Base-by-base conservation (phyloP, 305 asterid genomes). In the Fraxinus platypoda region DNA sequence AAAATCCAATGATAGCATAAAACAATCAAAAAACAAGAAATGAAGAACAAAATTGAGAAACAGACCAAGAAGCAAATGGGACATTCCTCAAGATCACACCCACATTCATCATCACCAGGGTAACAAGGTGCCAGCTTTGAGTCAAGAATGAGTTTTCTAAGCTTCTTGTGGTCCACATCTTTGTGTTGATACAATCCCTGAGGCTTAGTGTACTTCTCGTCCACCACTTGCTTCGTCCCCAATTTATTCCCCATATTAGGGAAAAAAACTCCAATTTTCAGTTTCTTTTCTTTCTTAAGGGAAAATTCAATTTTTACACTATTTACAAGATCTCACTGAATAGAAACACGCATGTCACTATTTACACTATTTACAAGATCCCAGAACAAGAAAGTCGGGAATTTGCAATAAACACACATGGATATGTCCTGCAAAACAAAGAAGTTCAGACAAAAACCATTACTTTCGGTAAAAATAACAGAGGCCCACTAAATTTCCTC, bases 11-110 rank as follows among this genome's bases (percentile, higher is more conserved):
- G 31, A 52, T 17, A n/a, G 64, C 8, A 52, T 4, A 64, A 52
- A 52, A 46, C 64, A 25, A 64, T 13, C 11, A 46, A 62, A 77
- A 12, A 31, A 34, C 0, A 6, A 43, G 46, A 75, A 37, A 19
- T 3, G n/a, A 54, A 35, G 15, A 23, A 2, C 23, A 49, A n/a
- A 15, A 57, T 21, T 77, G 64, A 83, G 79, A 49, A 26, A 81
- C 94, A 80, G 64, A 96, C 99, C 98, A 96, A 92, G 98, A 94
- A 96, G 90, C 99, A 96, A 86, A 96, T 94, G 84, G 98, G 98
- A 83, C 99, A 96, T 83, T 96, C 99, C 84, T 96, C 98, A 52
- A 94, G 98, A 83, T 96, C 98, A 81, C 83, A 85, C 78, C 79
- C 90, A 85, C 84, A 88, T 78, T 96, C 98, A 86, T 96, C 99